Evolutionary conservation across 306 rosid species (phyloP).

Genomic region (Rosa lucieae): DNA sequence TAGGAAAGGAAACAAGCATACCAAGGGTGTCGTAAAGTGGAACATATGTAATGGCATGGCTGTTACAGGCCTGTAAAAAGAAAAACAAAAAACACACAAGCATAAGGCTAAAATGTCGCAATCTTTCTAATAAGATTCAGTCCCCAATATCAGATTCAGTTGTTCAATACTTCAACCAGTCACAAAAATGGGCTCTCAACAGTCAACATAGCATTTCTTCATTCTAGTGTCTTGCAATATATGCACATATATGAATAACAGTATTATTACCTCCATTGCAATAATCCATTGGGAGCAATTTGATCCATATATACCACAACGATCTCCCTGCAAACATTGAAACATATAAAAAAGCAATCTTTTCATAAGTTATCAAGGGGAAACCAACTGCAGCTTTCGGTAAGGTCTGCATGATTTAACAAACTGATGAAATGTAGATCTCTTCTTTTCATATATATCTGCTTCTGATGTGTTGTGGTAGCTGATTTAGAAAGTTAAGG

Average conservation of each 20-base stretch:
- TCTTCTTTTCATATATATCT: too few relatives aligned
- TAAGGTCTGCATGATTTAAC: too few relatives aligned
- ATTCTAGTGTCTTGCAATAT: too few relatives aligned
- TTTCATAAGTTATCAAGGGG: too few relatives aligned
- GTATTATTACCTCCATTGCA: slow-evolving; percentile 72
- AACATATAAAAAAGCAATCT: neutral
- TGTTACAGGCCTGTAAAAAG: slow-evolving; percentile 68
- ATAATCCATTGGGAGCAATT: slow-evolving; percentile 85
- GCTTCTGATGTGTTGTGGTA: too few relatives aligned
- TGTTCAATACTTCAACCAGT: neutral
- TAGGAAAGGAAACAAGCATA: too few relatives aligned
- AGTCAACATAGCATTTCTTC: neutral
- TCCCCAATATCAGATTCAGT: neutral
- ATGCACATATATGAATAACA: neutral
- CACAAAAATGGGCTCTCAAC: neutral
- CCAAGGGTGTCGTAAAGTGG: slow-evolving; percentile 32
- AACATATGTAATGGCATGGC: slow-evolving; percentile 71
- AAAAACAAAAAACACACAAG: neutral
- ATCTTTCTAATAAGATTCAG: neutral
- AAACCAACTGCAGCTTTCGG: too few relatives aligned
- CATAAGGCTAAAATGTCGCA: neutral
- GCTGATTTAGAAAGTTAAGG: too few relatives aligned
- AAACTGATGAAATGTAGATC: too few relatives aligned
- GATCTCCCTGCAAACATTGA: slow-evolving; percentile 44
- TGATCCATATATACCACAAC: slow-evolving; percentile 69